Conservation (phyloP, 441 rosid genomes). For the Pelargonium fulgidum region DNA sequence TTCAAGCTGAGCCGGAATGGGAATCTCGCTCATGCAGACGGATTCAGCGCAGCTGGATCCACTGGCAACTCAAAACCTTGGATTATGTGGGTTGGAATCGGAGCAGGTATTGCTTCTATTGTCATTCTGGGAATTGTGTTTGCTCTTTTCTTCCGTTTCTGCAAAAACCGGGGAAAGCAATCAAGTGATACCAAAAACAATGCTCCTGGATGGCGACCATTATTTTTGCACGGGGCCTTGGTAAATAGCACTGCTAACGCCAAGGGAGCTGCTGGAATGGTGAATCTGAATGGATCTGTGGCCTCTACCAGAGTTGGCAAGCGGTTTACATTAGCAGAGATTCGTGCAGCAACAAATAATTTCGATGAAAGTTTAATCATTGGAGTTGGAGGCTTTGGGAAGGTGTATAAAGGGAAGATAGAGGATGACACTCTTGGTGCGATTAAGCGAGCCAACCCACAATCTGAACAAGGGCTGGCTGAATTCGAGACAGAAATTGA, state of each 20-base stretch:
- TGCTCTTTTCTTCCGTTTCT: slow-evolving; percentile 31
- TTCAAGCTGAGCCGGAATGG: slow-evolving; percentile 67
- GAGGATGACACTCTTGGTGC: slow-evolving; percentile 87
- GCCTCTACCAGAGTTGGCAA: slow-evolving; percentile 74
- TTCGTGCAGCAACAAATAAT: slow-evolving; percentile 82
- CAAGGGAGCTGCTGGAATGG: slow-evolving; percentile 66
- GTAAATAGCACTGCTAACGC: slow-evolving; percentile 42
- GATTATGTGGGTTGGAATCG: slow-evolving; percentile 52
- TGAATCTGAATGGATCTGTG: slow-evolving; percentile 61
- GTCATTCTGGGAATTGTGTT: slow-evolving; percentile 29
- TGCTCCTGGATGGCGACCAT: slow-evolving; percentile 57
- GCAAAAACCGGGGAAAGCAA: slow-evolving; percentile 38
- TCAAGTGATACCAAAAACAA: slow-evolving; percentile 35
- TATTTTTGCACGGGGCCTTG: slow-evolving; percentile 44
- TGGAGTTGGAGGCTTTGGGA: slow-evolving; percentile 96
- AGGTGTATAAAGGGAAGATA: slow-evolving; percentile 82
- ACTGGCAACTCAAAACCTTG: slow-evolving; percentile 28
- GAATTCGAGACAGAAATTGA: slow-evolving; percentile 97
- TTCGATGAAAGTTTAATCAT: slow-evolving; percentile 79
- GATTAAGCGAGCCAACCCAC: slow-evolving; percentile 90
- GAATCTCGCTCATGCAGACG: slow-evolving; percentile 41
- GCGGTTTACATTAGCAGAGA: slow-evolving; percentile 75
- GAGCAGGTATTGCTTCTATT: slow-evolving; percentile 47
- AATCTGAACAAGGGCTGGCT: slow-evolving; percentile 97
- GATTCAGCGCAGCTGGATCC: slow-evolving; percentile 20